phyloP scores from a whole-genome alignment of 176 grass and related monocot genomes.

The Pontederia paniculata region DNA sequence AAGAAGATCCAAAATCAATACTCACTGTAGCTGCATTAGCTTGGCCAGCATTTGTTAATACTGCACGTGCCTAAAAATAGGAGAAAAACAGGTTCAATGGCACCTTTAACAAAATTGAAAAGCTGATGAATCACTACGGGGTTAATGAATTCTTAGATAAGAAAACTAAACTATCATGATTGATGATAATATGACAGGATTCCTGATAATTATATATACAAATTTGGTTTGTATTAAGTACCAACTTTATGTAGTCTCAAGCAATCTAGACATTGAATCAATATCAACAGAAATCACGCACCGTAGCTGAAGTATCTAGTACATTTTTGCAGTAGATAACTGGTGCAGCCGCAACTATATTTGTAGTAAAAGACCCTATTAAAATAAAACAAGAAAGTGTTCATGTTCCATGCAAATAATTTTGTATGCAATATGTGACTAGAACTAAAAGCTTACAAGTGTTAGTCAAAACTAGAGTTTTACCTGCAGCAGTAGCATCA shows the following conservation, averaged over 20 bases:
- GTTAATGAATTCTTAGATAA: too few relatives aligned
- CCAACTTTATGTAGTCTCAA: too few relatives aligned
- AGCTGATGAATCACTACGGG: neutral
- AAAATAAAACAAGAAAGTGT: neutral
- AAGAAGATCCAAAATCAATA: conserved; percentile 19
- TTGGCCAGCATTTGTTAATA: conserved; percentile 91
- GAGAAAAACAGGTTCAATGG: neutral
- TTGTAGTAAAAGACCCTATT: conserved; percentile 82
- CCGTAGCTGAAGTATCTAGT: conserved; percentile 44
- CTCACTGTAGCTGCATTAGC: conserved; percentile 99
- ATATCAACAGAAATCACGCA: conserved; percentile 13
- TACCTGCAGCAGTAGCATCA: conserved; percentile 62
- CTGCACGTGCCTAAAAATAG: conserved; percentile 54
- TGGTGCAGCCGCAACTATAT: conserved; percentile 87
- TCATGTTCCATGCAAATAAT: too few relatives aligned
- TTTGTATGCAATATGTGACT: neutral
- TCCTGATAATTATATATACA: too few relatives aligned
- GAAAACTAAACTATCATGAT: neutral
- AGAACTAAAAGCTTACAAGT: neutral
- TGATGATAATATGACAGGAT: too few relatives aligned
- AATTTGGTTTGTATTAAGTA: too few relatives aligned
- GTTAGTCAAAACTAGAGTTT: neutral
- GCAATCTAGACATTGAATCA: neutral
- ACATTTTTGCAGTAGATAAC: conserved; percentile 73
- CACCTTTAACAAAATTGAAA: neutral